These are phyloP conservation scores for Entomortierella lignicola DNA, from an alignment of 192 early-diverging fungal species.

Conservation along the genomic window DNA sequence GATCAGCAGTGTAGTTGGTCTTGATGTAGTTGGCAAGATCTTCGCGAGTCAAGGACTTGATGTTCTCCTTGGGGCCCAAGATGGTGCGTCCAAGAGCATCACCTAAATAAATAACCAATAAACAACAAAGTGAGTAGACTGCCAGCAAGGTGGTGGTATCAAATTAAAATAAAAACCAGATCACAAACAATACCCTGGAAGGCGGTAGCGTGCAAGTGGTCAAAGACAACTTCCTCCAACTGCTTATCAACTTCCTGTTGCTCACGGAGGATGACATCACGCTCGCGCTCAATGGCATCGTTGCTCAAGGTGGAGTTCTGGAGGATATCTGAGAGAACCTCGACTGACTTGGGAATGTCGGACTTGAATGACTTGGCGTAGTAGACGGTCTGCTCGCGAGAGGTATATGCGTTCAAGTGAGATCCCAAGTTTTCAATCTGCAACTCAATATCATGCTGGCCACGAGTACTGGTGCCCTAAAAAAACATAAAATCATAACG, in stretches of 20 bases:
- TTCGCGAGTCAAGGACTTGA: constrained; percentile 85
- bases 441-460: constrained; percentile 91
- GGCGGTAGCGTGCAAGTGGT: constrained; percentile 95
- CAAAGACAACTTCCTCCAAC: constrained; percentile 98
- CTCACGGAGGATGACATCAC: constrained; percentile 97
- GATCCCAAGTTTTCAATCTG: constrained; percentile 99
- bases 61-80: constrained; percentile 94
- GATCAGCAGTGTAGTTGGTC: constrained; percentile 95
- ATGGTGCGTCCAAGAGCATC: constrained; percentile 77
- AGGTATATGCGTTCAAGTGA: constrained; percentile 98
- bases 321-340: constrained; percentile 95
- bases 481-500: background rate
- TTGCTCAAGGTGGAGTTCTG: constrained; percentile 88
- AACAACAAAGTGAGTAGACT: constrained; percentile 94
- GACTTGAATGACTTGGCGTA: constrained; percentile 94
- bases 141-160: constrained; percentile 65
- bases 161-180: too few relatives aligned
- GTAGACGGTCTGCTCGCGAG: constrained; percentile 98
- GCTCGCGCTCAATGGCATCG: constrained; percentile 92
- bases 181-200: constrained; percentile 78
- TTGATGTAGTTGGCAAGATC: constrained; percentile 92
- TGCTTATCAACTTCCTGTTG: constrained; percentile 93
- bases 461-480: constrained; percentile 87
- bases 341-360: constrained; percentile 91
- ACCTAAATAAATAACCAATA: constrained; percentile 75